phyloP scores from a whole-genome alignment of 2,329 filamentous ascomycete species.

The Fonsecaea nubica region DNA sequence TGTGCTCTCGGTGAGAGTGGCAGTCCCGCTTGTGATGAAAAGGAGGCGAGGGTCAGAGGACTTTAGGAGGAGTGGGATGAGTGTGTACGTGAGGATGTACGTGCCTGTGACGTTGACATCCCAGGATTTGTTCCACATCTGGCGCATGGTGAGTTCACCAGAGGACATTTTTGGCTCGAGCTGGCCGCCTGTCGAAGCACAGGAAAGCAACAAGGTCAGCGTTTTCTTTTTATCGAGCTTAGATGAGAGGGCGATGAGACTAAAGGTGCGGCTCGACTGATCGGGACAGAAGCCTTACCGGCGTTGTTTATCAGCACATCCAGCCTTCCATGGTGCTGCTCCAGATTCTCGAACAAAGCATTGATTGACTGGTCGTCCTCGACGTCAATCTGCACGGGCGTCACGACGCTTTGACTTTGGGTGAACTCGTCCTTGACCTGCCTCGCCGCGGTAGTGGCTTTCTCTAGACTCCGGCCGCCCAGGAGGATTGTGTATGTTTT shows the following conservation, averaged over 20 bases:
- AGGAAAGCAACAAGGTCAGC: background rate
- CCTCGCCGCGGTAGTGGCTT: slow-evolving; percentile 58
- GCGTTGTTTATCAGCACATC: slow-evolving; percentile 39
- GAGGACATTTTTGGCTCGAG: slow-evolving; percentile 45
- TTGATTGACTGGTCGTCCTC: slow-evolving; percentile 60
- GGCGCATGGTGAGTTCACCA: slow-evolving; percentile 47
- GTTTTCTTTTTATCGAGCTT: background rate
- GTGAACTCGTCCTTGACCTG: slow-evolving; percentile 52
- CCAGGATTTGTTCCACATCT: slow-evolving; percentile 55
- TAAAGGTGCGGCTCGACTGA: background rate
- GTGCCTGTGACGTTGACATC: slow-evolving; percentile 60
- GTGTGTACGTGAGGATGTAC: slow-evolving; percentile 54
- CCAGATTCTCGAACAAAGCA: slow-evolving; percentile 53
- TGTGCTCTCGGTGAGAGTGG: slow-evolving; percentile 45
- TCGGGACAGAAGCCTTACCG: slow-evolving; percentile 16
- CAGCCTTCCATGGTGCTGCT: slow-evolving; percentile 24
- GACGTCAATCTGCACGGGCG: slow-evolving; percentile 60
- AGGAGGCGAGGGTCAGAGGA: slow-evolving; percentile 55
- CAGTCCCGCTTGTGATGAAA: slow-evolving; percentile 57
- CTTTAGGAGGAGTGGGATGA: slow-evolving; percentile 60
- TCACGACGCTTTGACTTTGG: slow-evolving; percentile 47
- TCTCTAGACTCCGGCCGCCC: slow-evolving; percentile 59
- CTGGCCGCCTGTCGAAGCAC: slow-evolving; percentile 24
- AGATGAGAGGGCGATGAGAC: background rate
- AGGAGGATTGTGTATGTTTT: slow-evolving; percentile 63